These are phyloP conservation scores for Monosporozyma solicola DNA, from an alignment of 805 yeast species.

Conservation along the genomic window DNA sequence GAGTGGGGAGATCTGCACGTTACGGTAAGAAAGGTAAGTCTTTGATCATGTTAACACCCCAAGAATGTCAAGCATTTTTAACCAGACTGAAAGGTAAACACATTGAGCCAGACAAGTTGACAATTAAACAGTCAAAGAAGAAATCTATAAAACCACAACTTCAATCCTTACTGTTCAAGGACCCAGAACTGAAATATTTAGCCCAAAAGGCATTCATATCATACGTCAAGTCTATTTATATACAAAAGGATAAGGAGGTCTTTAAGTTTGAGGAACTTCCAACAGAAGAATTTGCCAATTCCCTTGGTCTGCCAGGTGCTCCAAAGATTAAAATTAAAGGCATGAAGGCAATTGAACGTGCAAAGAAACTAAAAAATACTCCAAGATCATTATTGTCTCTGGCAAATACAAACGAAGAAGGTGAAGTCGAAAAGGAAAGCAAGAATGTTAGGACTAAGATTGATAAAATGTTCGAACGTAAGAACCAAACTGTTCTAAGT, in stretches of 20 bases:
- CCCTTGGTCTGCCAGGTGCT: slow-evolving; percentile 91
- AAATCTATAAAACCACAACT: slow-evolving; percentile 72
- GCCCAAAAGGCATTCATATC: slow-evolving; percentile 96
- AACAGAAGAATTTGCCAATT: slow-evolving; percentile 72
- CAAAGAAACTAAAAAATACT: slow-evolving; percentile 70
- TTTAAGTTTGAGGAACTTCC: slow-evolving; percentile 74
- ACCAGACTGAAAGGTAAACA: slow-evolving; percentile 51
- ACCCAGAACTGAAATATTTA: slow-evolving; percentile 82
- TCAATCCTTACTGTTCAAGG: slow-evolving; percentile 84
- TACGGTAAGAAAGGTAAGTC: slow-evolving; percentile 81
- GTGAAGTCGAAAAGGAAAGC: slow-evolving; percentile 37
- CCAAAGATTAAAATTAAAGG: slow-evolving; percentile 78
- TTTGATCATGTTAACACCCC: slow-evolving; percentile 70
- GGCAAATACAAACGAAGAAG: slow-evolving; percentile 53
- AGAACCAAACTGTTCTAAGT: slow-evolving; percentile 84
- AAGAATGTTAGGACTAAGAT: slow-evolving; percentile 67
- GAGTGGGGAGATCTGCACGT: slow-evolving; percentile 87
- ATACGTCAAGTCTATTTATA: slow-evolving; percentile 72
- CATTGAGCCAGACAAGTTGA: slow-evolving; percentile 63
- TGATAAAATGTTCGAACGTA: slow-evolving; percentile 91
- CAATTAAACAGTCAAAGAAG: slow-evolving; percentile 61
- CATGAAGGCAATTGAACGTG: slow-evolving; percentile 33
- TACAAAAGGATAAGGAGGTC: slow-evolving; percentile 81
- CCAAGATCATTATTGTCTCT: slow-evolving; percentile 60
- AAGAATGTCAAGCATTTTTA: slow-evolving; percentile 72